Conservation (phyloP, 345 rosid species). For the Murraya koenigii region DNA sequence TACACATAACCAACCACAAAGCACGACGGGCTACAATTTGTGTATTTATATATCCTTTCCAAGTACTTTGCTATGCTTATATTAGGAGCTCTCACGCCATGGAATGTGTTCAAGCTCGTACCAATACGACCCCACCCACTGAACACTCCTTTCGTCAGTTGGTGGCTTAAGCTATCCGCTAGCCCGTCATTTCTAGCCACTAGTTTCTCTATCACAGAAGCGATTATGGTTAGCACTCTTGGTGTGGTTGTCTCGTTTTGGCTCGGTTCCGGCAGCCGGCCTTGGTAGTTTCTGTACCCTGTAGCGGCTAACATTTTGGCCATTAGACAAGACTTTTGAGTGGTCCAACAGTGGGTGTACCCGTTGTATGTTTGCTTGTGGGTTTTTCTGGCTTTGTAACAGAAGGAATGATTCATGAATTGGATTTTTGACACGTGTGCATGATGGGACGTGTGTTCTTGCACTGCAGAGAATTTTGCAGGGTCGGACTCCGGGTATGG, state of each 20-base stretch:
- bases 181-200: slow-evolving; percentile 72
- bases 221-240: slow-evolving; percentile 64
- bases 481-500: background rate
- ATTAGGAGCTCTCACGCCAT: slow-evolving; percentile 70
- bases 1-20: slow-evolving; percentile 83
- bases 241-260: slow-evolving; percentile 44
- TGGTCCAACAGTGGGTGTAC: slow-evolving; percentile 11
- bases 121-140: slow-evolving; percentile 26
- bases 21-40: slow-evolving; percentile 83
- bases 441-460: background rate
- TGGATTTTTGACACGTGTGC: slow-evolving; percentile 32
- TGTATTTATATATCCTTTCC: slow-evolving; percentile 84
- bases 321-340: slow-evolving; percentile 15
- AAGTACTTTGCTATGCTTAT: slow-evolving; percentile 77
- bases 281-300: slow-evolving; percentile 21
- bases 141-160: slow-evolving; percentile 6
- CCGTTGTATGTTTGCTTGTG: background rate
- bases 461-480: background rate
- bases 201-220: slow-evolving; percentile 63
- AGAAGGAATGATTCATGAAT: background rate
- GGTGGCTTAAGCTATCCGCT: slow-evolving; percentile 27
- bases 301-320: slow-evolving; percentile 40
- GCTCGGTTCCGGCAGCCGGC: slow-evolving; percentile 34
- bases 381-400: background rate
- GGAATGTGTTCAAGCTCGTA: slow-evolving; percentile 68